A percentile compares a stretch with the other conserved stretches of the same genome.
Conservation (phyloP, 495 filamentous ascomycete species). For the Xylaria venustula region DNA sequence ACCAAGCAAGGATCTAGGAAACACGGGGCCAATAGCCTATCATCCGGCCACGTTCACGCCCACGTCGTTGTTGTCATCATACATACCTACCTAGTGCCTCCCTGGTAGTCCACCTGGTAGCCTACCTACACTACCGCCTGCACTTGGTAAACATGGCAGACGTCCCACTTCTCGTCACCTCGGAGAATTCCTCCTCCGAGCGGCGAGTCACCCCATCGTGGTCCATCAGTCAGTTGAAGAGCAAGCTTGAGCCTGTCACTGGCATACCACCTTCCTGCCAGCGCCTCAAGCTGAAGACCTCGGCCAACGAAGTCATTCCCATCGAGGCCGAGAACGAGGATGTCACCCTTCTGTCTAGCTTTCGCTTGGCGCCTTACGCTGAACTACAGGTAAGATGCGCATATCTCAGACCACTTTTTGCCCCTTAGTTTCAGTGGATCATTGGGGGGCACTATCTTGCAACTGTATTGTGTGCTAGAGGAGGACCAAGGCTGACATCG, state of each 20-base stretch:
- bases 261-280: conserved; percentile 83
- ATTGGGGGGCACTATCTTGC: not conserved
- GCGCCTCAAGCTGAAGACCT: conserved; percentile 62
- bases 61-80: conserved; percentile 16
- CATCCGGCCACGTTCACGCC: conserved; percentile 8
- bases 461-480: not conserved
- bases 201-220: conserved; percentile 90
- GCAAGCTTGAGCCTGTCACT: conserved; percentile 89
- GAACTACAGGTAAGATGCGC: conserved; percentile 67
- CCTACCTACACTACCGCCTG: conserved; percentile 17
- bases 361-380: conserved; percentile 67
- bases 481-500: conserved; percentile 4
- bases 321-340: conserved; percentile 70
- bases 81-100: conserved; percentile 10
- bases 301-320: conserved; percentile 51
- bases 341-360: conserved; percentile 55
- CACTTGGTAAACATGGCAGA: conserved; percentile 63
- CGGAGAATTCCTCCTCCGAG: conserved; percentile 72
- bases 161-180: conserved; percentile 80
- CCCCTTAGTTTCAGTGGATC: too few relatives aligned
- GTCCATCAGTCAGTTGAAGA: conserved; percentile 82
- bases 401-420: not conserved
- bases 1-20: conserved; percentile 1
- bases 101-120: too few relatives aligned
- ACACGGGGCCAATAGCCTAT: not conserved